Percentiles rank a stretch among this genome's conserved stretches.
Evolutionary conservation across 768 basidiomycete genomes (phyloP).

Genomic region (Mycena chlorophos): DNA sequence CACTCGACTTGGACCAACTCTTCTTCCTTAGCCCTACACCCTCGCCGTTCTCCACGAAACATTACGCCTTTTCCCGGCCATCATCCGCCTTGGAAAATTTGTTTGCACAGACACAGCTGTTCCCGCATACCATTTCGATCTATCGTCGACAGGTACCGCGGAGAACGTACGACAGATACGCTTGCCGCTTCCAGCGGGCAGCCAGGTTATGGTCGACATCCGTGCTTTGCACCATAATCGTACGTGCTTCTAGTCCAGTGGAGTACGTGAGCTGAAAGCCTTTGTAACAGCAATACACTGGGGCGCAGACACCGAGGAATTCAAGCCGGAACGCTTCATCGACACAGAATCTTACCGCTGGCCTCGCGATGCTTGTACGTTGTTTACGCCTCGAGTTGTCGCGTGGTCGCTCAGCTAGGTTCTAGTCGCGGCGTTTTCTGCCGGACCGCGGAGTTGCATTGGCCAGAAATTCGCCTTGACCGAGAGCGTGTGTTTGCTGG

Average conservation of each 20-base stretch:
- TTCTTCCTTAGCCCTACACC: conserved; percentile 49
- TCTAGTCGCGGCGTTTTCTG: conserved; percentile 46
- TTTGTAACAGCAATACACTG: conserved; percentile 43
- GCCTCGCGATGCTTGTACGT: conserved; percentile 52
- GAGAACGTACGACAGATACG: conserved; percentile 30
- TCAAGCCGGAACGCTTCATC: conserved; percentile 52
- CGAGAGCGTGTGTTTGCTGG: conserved; percentile 43
- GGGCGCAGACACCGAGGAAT: conserved; percentile 46
- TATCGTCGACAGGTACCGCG: conserved; percentile 10
- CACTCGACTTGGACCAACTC: no score
- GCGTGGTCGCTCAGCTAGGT: not conserved
- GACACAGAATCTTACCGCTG: conserved; percentile 50
- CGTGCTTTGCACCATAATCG: conserved; percentile 47
- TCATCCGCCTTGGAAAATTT: conserved; percentile 36
- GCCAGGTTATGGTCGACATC: conserved; percentile 41
- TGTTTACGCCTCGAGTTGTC: not conserved
- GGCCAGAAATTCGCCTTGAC: conserved; percentile 50
- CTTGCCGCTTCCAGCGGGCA: conserved; percentile 41
- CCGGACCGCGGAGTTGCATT: conserved; percentile 47
- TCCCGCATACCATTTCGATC: conserved; percentile 33
- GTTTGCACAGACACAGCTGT: conserved; percentile 38
- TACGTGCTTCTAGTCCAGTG: conserved; percentile 24
- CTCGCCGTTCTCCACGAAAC: conserved; percentile 46
- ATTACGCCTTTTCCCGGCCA: conserved; percentile 43
- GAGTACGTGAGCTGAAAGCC: not conserved